Conservation (phyloP, 139 green algal species). For the Mesotaenium endlicherianum region DNA sequence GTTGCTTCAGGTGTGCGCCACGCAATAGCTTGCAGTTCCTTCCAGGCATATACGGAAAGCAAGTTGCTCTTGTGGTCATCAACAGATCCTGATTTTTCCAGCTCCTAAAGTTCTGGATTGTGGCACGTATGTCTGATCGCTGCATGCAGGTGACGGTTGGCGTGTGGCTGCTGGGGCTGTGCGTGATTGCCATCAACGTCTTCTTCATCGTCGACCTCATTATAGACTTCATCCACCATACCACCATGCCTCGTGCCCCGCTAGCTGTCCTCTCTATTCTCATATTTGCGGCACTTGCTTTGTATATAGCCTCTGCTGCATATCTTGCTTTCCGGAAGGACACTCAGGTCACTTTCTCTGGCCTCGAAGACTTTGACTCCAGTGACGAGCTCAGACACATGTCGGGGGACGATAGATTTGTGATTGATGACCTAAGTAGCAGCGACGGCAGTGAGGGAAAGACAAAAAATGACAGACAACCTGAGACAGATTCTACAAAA, state of each 20-base stretch:
- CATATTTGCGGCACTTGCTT: neutral
- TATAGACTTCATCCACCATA: constrained; percentile 6
- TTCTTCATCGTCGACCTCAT: constrained; percentile 25
- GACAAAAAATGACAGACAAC: no score
- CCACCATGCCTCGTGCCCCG: neutral
- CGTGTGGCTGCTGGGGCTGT: constrained; percentile 26
- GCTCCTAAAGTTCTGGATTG: neutral
- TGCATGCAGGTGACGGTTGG: constrained; percentile 8
- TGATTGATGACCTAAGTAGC: no score
- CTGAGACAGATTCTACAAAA: no score
- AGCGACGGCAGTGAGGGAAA: no score
- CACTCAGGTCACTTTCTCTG: constrained; percentile 30
- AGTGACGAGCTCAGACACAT: no score
- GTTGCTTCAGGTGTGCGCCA: neutral
- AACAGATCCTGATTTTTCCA: neutral
- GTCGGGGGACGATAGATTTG: no score
- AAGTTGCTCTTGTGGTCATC: neutral
- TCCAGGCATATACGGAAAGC: neutral
- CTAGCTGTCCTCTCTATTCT: neutral
- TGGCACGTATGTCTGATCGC: neutral
- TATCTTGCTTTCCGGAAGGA: constrained; percentile 33
- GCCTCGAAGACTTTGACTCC: no score
- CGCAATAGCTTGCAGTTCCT: neutral
- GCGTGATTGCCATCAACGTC: constrained; percentile 35
- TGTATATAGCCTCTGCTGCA: constrained; percentile 11